These are phyloP conservation scores for Oryza longistaminata DNA, from an alignment of 176 grass and related monocot species.

Conservation along the genomic window DNA sequence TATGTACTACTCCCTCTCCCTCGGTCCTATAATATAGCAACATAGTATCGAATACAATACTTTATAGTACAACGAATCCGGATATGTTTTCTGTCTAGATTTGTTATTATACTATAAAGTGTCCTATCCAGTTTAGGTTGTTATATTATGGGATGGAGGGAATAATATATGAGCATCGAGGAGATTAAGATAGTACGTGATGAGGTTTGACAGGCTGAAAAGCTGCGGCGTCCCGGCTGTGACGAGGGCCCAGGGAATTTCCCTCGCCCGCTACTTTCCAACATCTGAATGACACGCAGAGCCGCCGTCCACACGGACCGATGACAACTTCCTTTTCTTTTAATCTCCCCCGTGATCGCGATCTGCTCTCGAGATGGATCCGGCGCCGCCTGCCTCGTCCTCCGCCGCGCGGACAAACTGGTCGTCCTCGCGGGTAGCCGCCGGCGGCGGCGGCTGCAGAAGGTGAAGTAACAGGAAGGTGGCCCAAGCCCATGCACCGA, in stretches of 20 bases:
- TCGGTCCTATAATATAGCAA: no score
- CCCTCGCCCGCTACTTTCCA: slow-evolving; percentile 15
- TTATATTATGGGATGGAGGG: no score
- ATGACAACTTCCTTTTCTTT: neutral
- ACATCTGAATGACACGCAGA: neutral
- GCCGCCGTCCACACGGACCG: neutral
- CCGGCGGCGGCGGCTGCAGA: neutral
- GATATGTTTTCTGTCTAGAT: no score
- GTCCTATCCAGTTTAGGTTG: no score
- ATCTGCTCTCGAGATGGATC: slow-evolving; percentile 6
- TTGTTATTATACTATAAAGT: no score
- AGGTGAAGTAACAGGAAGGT: neutral
- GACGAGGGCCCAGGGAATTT: slow-evolving; percentile 33
- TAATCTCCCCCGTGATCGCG: neutral
- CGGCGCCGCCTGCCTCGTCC: neutral
- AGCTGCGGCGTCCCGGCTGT: neutral
- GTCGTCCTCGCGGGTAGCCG: neutral
- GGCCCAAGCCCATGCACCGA: neutral
- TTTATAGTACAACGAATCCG: no score
- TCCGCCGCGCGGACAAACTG: neutral
- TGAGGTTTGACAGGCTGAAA: slow-evolving; percentile 29
- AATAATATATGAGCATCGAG: no score
- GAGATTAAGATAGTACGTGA: slow-evolving; percentile 12
- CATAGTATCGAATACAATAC: no score
- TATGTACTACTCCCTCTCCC: no score